Percentiles rank a stretch among this genome's conserved stretches.
Conservation (phyloP, 768 basidiomycete genomes). For the Termitomyces sp. region DNA sequence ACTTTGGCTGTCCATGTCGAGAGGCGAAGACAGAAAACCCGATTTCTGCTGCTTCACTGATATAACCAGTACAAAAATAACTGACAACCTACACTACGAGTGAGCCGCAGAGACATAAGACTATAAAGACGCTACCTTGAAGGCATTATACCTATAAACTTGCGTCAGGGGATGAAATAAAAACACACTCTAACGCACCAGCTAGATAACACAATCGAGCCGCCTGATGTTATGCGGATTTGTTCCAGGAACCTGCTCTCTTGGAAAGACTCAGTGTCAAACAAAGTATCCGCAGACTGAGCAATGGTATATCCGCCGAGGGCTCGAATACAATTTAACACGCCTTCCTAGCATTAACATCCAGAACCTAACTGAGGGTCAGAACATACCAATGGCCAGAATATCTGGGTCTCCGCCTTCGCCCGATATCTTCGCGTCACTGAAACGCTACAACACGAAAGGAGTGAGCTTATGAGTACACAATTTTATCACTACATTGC, state of each 20-base stretch:
- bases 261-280: conserved; percentile 56
- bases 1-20: conserved; percentile 62
- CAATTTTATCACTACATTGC: conserved; percentile 1
- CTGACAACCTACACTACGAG: conserved; percentile 44
- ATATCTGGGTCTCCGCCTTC: conserved; percentile 48
- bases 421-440: conserved; percentile 53
- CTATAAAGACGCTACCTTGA: conserved; percentile 38
- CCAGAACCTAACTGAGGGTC: background rate
- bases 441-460: conserved; percentile 36
- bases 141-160: conserved; percentile 52
- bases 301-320: conserved; percentile 56
- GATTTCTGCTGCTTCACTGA: conserved; percentile 52
- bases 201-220: conserved; percentile 48
- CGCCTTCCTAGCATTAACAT: conserved; percentile 25
- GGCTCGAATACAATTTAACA: conserved; percentile 61
- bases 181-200: conserved; percentile 36
- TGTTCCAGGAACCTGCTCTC: conserved; percentile 49
- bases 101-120: background rate
- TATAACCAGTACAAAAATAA: conserved; percentile 56
- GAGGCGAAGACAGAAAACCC: conserved; percentile 61
- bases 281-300: conserved; percentile 43
- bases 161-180: background rate
- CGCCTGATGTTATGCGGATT: conserved; percentile 40
- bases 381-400: conserved; percentile 44
- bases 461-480: background rate